A percentile compares a stretch with the other conserved stretches of the same genome.
phyloP scores from a whole-genome alignment of 2,329 filamentous ascomycete genomes.

The Alternaria angustiovoidea region DNA sequence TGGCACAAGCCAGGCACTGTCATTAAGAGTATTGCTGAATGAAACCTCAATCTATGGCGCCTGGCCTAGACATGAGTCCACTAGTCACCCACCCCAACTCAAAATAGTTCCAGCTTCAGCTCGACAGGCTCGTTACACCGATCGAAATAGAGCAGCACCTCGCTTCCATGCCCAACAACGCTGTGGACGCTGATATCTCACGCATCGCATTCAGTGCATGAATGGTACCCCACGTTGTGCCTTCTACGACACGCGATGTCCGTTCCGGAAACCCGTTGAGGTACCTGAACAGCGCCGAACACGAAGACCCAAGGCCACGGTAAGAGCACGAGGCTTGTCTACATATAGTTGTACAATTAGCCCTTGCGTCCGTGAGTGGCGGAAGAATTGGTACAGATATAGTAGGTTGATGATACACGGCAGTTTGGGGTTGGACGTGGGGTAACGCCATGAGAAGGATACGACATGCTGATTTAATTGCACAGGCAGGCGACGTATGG shows the following conservation, averaged over 20 bases:
- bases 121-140: not conserved
- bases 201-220: conserved; percentile 10
- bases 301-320: conserved; percentile 17
- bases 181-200: conserved; percentile 2
- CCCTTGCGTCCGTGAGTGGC: conserved; percentile 15
- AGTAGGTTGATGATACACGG: conserved; percentile 18
- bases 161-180: not conserved
- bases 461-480: conserved; percentile 13
- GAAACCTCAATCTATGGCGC: not conserved
- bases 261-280: conserved; percentile 17
- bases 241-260: conserved; percentile 15
- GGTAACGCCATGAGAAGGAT: conserved; percentile 10
- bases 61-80: not conserved
- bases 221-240: conserved; percentile 10
- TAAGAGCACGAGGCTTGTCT: conserved; percentile 7
- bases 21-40: not conserved
- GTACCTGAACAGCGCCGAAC: conserved; percentile 14
- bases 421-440: conserved; percentile 11
- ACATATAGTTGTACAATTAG: conserved; percentile 10
- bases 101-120: conserved; percentile 4
- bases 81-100: not conserved
- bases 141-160: not conserved
- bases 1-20: not conserved
- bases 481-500: conserved; percentile 8
- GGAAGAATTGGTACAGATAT: conserved; percentile 16